phyloP scores from a whole-genome alignment of 768 basidiomycete species.

The Flagelloscypha sp. region DNA sequence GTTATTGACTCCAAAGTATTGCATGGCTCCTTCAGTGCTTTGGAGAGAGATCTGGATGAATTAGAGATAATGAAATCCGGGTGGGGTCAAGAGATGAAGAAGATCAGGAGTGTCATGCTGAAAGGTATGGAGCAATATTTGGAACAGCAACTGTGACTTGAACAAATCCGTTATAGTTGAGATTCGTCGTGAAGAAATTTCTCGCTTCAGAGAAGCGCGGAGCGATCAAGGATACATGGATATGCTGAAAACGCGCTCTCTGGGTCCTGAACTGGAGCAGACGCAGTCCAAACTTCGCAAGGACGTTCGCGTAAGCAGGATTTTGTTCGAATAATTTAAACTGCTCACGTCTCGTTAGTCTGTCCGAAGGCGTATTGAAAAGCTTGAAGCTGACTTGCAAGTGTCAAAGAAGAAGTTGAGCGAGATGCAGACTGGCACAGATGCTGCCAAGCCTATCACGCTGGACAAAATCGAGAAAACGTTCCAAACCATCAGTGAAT shows the following conservation, averaged over 20 bases:
- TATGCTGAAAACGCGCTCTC: constrained; percentile 61
- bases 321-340: constrained; percentile 2
- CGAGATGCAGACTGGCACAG: constrained; percentile 52
- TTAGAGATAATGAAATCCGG: constrained; percentile 35
- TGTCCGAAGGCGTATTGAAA: constrained; percentile 66
- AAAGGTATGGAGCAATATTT: constrained; percentile 39
- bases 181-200: constrained; percentile 77
- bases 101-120: constrained; percentile 57
- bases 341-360: constrained; percentile 33
- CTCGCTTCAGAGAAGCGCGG: constrained; percentile 69
- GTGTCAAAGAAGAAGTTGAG: constrained; percentile 62
- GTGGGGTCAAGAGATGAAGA: constrained; percentile 36
- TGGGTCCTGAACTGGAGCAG: constrained; percentile 86
- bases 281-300: constrained; percentile 71
- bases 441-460: too few relatives aligned
- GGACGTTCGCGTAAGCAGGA: constrained; percentile 51
- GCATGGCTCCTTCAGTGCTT: constrained; percentile 36
- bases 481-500: too few relatives aligned
- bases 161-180: constrained; percentile 40
- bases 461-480: too few relatives aligned
- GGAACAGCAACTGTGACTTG: neutral
- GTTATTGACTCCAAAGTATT: constrained; percentile 46
- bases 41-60: constrained; percentile 44
- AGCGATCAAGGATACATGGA: constrained; percentile 73
- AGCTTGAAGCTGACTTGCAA: constrained; percentile 69